Conservation (phyloP, 2,329 filamentous ascomycete genomes). For the Myriosclerotinia scirpicola region DNA sequence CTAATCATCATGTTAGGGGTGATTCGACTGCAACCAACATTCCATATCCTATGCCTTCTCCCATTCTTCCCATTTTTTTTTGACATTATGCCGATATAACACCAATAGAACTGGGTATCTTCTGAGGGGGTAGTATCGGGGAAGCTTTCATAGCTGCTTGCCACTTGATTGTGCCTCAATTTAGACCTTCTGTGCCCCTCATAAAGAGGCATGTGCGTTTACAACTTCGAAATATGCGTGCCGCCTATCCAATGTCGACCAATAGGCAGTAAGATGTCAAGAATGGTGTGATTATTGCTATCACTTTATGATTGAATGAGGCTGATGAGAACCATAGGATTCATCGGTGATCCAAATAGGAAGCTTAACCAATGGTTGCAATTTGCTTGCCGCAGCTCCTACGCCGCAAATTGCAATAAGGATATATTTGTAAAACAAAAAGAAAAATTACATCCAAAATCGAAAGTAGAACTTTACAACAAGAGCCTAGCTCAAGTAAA, state of each 20-base stretch:
- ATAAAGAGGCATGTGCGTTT: background rate
- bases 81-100: background rate
- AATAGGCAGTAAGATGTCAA: background rate
- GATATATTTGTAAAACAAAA: background rate
- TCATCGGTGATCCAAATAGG: background rate
- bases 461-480: background rate
- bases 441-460: background rate
- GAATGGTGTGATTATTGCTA: background rate
- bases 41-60: background rate
- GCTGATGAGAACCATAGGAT: background rate
- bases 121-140: too few relatives aligned
- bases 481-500: constrained; percentile 3
- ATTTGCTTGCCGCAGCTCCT: background rate
- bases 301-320: background rate
- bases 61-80: background rate
- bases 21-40: background rate
- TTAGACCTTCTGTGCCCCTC: background rate
- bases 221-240: background rate
- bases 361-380: background rate
- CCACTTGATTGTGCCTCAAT: background rate
- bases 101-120: background rate
- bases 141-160: background rate
- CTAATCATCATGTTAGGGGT: background rate
- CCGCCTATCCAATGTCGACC: background rate
- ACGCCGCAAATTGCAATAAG: background rate